phyloP scores from a whole-genome alignment of 208 protist species.

The Trypanosoma congolense region DNA sequence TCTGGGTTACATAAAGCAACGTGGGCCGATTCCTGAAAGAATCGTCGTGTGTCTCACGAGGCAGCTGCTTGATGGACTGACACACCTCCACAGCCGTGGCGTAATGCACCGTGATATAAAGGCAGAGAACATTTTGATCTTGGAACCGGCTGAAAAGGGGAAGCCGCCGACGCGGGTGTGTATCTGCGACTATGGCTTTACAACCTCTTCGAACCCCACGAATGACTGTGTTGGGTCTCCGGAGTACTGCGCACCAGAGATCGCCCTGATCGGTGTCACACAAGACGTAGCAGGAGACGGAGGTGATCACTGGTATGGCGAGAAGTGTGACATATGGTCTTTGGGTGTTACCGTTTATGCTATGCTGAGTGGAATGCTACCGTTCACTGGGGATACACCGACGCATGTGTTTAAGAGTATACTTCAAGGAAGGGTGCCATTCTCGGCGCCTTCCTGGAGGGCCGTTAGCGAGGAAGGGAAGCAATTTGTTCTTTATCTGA shows the following conservation, averaged over 20 bases:
- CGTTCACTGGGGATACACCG: constrained; percentile 66
- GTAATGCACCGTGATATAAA: constrained; percentile 99
- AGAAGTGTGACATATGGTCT: constrained; percentile 90
- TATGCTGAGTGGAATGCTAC: constrained; percentile 73
- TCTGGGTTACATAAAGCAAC: constrained; percentile 91
- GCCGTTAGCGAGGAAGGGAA: constrained; percentile 37
- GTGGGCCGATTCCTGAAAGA: constrained; percentile 88
- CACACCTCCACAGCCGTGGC: constrained; percentile 92
- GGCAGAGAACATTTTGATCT: constrained; percentile 98
- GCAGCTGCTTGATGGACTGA: constrained; percentile 93
- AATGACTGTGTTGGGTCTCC: constrained; percentile 68
- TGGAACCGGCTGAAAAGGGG: constrained; percentile 59
- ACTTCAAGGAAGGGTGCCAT: constrained; percentile 56
- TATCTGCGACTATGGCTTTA: constrained; percentile 97
- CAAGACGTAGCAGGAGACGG: constrained; percentile 23
- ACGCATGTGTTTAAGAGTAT: constrained; percentile 64
- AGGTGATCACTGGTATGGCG: constrained; percentile 48
- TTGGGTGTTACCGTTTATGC: constrained; percentile 81
- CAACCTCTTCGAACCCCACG: constrained; percentile 58
- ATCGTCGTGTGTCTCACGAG: constrained; percentile 90
- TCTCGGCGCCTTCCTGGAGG: constrained; percentile 34
- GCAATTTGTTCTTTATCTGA: constrained; percentile 49
- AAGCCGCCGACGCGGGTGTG: constrained; percentile 49
- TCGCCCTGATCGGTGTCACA: constrained; percentile 59
- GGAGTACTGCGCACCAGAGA: constrained; percentile 82